A percentile compares a stretch with the other conserved stretches of the same genome.
These are phyloP conservation scores for Byssochlamys sp. DNA, from an alignment of 2,329 filamentous ascomycete genomes.

Conservation along the genomic window DNA sequence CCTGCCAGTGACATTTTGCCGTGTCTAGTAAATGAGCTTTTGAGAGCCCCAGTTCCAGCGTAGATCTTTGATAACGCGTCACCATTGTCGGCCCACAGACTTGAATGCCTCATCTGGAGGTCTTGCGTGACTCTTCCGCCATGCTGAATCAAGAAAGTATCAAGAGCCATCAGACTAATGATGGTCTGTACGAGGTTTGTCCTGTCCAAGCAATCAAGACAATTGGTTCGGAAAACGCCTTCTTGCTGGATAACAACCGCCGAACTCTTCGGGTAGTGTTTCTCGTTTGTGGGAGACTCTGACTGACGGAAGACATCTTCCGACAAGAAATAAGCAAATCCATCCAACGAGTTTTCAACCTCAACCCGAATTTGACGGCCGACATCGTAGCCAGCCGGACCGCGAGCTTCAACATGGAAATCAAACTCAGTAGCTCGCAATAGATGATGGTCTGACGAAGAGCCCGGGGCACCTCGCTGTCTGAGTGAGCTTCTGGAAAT, in stretches of 20 bases:
- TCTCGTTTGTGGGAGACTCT: constrained; percentile 27
- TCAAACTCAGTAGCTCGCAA: constrained; percentile 81
- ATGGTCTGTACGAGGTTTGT: constrained; percentile 95
- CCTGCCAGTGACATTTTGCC: constrained; percentile 94
- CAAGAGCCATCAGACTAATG: constrained; percentile 84
- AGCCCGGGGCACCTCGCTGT: constrained; percentile 42
- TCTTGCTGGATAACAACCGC: constrained; percentile 79
- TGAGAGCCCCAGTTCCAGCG: constrained; percentile 87
- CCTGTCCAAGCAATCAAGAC: constrained; percentile 86
- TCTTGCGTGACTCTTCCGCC: constrained; percentile 61
- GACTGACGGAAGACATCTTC: constrained; percentile 55
- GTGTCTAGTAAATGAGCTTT: constrained; percentile 85
- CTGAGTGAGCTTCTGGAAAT: constrained; percentile 66
- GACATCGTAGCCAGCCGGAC: constrained; percentile 76
- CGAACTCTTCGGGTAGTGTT: constrained; percentile 31
- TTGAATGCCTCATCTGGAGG: constrained; percentile 86
- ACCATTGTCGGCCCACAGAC: constrained; percentile 93
- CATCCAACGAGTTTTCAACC: constrained; percentile 68
- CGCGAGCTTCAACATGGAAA: constrained; percentile 88
- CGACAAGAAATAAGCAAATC: constrained; percentile 85
- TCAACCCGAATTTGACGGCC: constrained; percentile 73
- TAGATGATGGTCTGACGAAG: constrained; percentile 58
- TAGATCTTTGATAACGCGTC: constrained; percentile 92
- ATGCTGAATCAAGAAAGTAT: constrained; percentile 68
- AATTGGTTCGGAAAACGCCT: constrained; percentile 92